phyloP scores from a whole-genome alignment of 768 basidiomycete genomes.

The Leucosporidium creatinivorum region DNA sequence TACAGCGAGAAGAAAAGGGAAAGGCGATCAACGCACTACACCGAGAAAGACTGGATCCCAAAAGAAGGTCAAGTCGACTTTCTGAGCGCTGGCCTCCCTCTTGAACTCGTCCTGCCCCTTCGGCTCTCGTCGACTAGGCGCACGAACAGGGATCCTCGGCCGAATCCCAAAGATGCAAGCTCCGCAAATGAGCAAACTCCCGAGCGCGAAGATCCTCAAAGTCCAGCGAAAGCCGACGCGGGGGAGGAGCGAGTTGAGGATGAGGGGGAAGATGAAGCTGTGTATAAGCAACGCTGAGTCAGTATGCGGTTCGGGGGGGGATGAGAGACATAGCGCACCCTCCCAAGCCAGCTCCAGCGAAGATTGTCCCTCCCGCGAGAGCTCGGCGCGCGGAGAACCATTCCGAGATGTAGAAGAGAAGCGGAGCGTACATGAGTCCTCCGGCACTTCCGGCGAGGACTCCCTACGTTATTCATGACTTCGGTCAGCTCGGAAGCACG shows the following conservation, averaged over 20 bases:
- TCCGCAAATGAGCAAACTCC: slow-evolving; percentile 17
- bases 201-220: slow-evolving; percentile 37
- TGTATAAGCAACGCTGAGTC: no score
- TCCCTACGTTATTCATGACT: neutral
- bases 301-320: no score
- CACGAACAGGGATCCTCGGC: neutral
- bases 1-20: neutral
- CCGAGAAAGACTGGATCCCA: neutral
- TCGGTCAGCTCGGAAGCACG: no score
- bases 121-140: neutral
- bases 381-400: slow-evolving; percentile 42
- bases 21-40: no score
- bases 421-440: neutral
- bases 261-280: slow-evolving; percentile 23
- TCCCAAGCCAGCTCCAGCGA: slow-evolving; percentile 40
- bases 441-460: neutral
- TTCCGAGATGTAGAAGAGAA: slow-evolving; percentile 35
- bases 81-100: no score
- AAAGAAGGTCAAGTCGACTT: neutral
- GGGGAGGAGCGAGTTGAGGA: slow-evolving; percentile 15
- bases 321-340: slow-evolving; percentile 39
- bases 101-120: neutral
- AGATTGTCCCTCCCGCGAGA: slow-evolving; percentile 41
- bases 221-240: slow-evolving; percentile 35
- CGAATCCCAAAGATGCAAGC: neutral